A percentile compares a stretch with the other conserved stretches of the same genome.
phyloP scores from a whole-genome alignment of 139 green algal genomes.

The Haematococcus lacustris region DNA sequence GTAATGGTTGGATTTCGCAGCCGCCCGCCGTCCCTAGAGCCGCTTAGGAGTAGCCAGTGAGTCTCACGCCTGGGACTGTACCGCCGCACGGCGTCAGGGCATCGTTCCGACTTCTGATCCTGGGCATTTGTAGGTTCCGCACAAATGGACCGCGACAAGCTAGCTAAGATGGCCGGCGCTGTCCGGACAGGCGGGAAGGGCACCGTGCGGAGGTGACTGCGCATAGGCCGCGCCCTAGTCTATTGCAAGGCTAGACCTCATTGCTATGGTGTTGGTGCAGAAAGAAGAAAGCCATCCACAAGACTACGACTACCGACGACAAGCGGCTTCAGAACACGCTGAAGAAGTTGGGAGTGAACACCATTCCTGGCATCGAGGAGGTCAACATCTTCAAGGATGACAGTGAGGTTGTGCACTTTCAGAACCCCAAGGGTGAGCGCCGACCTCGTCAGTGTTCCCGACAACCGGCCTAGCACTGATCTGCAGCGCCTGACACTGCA shows the following conservation, averaged over 20 bases:
- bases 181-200: conserved; percentile 95
- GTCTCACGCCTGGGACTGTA: too few species aligned
- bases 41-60: too few species aligned
- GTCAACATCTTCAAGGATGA: conserved; percentile 96
- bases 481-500: too few species aligned
- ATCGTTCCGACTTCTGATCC: too few species aligned
- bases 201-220: conserved; percentile 69
- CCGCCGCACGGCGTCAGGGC: too few species aligned
- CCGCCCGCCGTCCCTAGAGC: too few species aligned
- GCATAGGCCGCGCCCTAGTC: too few species aligned
- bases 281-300: conserved; percentile 99
- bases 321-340: conserved; percentile 95
- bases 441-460: too few species aligned
- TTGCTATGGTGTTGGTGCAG: conserved; percentile 45
- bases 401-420: conserved; percentile 88
- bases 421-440: conserved; percentile 90
- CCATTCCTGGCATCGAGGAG: conserved; percentile 98
- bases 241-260: too few species aligned
- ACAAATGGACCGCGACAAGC: conserved; percentile 94
- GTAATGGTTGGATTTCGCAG: too few species aligned
- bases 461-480: too few species aligned
- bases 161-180: conserved; percentile 84
- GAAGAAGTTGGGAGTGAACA: conserved; percentile 97
- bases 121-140: too few species aligned
- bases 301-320: conserved; percentile 92